Percentiles rank a stretch among this genome's conserved stretches.
Evolutionary conservation across 2,329 filamentous ascomycete genomes (phyloP).

Genomic region (Davidsoniella virescens): DNA sequence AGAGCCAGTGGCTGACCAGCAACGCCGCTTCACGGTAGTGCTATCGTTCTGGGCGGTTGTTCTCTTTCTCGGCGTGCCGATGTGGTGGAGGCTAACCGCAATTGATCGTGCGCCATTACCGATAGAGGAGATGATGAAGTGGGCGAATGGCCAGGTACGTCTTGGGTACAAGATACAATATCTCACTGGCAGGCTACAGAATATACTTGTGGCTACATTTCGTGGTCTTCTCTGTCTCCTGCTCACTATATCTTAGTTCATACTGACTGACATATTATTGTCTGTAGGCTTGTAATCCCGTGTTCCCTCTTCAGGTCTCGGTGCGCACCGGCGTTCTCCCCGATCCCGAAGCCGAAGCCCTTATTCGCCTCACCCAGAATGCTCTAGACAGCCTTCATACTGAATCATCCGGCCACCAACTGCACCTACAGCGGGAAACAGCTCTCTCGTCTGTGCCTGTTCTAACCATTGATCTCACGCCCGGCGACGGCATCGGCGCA

Average conservation of each 20-base stretch:
- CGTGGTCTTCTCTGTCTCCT: background rate
- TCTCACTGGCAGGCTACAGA: too few species aligned
- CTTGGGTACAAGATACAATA: background rate
- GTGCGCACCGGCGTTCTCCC: conserved; percentile 54
- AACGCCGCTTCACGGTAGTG: conserved; percentile 58
- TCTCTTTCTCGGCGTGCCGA: conserved; percentile 65
- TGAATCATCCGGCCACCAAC: conserved; percentile 59
- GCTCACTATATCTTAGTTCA: background rate
- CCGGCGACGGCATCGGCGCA: conserved; percentile 38
- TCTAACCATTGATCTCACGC: conserved; percentile 53
- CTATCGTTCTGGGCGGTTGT: conserved; percentile 85
- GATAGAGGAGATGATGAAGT: conserved; percentile 70
- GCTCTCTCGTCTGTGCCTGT: conserved; percentile 30
- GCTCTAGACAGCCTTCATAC: conserved; percentile 76
- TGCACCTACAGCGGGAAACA: conserved; percentile 32
- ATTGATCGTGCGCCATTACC: conserved; percentile 80
- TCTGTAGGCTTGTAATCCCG: conserved; percentile 62
- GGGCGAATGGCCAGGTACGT: conserved; percentile 74
- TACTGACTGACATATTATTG: background rate
- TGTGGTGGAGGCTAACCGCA: conserved; percentile 92
- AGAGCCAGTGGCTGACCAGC: conserved; percentile 54
- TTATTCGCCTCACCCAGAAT: conserved; percentile 69
- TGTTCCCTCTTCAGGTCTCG: conserved; percentile 72
- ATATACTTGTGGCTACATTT: too few species aligned
- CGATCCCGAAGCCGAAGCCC: conserved; percentile 50